phyloP scores from a whole-genome alignment of 495 filamentous ascomycete species.

The Thozetella sp. region DNA sequence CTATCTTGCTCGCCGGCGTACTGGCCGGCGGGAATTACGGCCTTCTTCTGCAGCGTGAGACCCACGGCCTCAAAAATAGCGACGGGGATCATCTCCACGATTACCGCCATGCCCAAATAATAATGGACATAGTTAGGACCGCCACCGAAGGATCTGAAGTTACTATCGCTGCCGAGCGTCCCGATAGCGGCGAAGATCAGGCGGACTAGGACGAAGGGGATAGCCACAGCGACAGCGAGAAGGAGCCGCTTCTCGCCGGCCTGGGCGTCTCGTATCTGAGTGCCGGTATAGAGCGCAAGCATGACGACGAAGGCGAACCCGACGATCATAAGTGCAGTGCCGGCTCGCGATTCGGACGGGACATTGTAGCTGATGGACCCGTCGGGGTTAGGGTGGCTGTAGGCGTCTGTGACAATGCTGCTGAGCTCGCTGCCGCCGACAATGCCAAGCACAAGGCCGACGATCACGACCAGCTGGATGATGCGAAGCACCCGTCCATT shows the following conservation, averaged over 20 bases:
- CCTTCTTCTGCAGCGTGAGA: constrained; percentile 22
- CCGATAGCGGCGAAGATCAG: constrained; percentile 28
- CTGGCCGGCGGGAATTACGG: neutral
- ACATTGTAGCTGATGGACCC: constrained; percentile 11
- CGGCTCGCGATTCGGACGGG: constrained; percentile 22
- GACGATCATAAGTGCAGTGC: constrained; percentile 25
- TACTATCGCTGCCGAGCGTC: constrained; percentile 19
- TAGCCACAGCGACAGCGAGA: constrained; percentile 23
- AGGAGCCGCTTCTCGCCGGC: constrained; percentile 34
- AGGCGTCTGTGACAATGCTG: constrained; percentile 1
- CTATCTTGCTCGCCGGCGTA: neutral
- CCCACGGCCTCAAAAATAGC: constrained; percentile 29
- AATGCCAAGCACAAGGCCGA: constrained; percentile 27
- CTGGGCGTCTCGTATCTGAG: constrained; percentile 20
- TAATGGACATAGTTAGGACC: constrained; percentile 16
- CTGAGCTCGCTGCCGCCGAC: constrained; percentile 26
- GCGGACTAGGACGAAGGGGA: constrained; percentile 40
- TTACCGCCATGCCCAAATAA: constrained; percentile 29
- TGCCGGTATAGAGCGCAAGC: constrained; percentile 16
- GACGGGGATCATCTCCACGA: constrained; percentile 38
- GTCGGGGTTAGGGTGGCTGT: constrained; percentile 7
- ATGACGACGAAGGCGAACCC: constrained; percentile 24
- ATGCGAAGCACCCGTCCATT: constrained; percentile 17
- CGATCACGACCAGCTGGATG: constrained; percentile 23
- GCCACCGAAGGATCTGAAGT: constrained; percentile 27